Base-by-base conservation (phyloP, 805 yeast species). In the Barnettozyma sucrosica region DNA sequence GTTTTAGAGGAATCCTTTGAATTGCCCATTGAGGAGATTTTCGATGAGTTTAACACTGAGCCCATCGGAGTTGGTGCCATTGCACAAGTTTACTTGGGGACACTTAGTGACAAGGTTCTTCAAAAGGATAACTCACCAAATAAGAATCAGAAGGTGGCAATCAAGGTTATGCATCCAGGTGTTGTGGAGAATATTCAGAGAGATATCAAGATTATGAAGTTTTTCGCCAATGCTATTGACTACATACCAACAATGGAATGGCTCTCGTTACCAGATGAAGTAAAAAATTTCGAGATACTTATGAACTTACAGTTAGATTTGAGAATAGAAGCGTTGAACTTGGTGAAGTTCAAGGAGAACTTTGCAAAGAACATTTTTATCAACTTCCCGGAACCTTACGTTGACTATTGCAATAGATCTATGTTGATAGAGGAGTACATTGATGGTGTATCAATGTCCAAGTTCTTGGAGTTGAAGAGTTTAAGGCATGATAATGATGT, bases 61-160 rank as follows among this genome's bases (percentile, higher is more conserved):
- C 98, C 98, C 0, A 68, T 90, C 7, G 99, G 99, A 1, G 92
- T 92, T n/a, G 99, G 99, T 13, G 97, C 99, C 2, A 93, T 93
- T 69, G 99, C 97, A 1, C 99, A 93, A 66, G 99, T 93, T 3
- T 87, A 92, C 66, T 66, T 77, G 34, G 97, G 86, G 1, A 81
- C 79, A 53, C 66, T 88, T 21, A 76, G 81, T 14, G 60, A 66
- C 16, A 66, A 67, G 36, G 74, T 75, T 11, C 64, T 78, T 20
- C 57, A 64, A 8, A 64, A 64, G 49, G 18, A 63, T 58, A 28
- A 65, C 58, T 3, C 52, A 51, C 50, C 55, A 51, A 20, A 65
- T 1, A 70, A 77, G 13, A 71, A 72, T 43, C 74, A 76, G 44
- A 72, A 77, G 65, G 96, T 89, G 25, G 98, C 97, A 0, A 81